Percentiles rank a stretch among this genome's conserved stretches.
phyloP scores from a whole-genome alignment of 768 basidiomycete species.

The Megacollybia marginata region DNA sequence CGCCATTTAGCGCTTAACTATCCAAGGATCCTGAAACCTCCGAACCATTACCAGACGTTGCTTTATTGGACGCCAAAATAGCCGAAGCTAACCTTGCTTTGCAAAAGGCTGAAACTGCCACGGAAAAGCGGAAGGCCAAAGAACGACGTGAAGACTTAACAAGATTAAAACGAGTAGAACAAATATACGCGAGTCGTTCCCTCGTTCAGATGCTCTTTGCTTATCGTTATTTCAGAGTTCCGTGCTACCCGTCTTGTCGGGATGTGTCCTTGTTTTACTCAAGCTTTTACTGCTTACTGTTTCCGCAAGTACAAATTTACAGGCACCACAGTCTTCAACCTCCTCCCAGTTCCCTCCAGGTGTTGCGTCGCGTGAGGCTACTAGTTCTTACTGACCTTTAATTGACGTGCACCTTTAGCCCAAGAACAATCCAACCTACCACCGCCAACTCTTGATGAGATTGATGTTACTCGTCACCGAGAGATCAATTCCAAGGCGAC shows the following conservation, averaged over 20 bases:
- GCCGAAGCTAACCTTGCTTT: constrained; percentile 52
- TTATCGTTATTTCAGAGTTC: constrained; percentile 46
- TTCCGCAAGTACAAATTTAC: constrained; percentile 65
- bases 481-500: constrained; percentile 98
- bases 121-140: constrained; percentile 55
- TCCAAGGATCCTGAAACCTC: constrained; percentile 48
- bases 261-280: constrained; percentile 88
- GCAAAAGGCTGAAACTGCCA: constrained; percentile 38
- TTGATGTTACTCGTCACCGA: constrained; percentile 89
- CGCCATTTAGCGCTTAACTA: not conserved
- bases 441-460: constrained; percentile 80
- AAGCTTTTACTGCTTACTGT: constrained; percentile 92
- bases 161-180: constrained; percentile 83
- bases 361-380: constrained; percentile 51
- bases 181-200: constrained; percentile 71
- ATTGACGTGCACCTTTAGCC: constrained; percentile 24
- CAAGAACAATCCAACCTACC: constrained; percentile 56
- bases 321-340: constrained; percentile 58
- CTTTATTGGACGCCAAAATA: constrained; percentile 65
- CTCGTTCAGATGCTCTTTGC: not conserved
- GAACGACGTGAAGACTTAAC: constrained; percentile 75
- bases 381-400: not conserved
- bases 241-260: constrained; percentile 76
- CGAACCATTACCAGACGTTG: constrained; percentile 68
- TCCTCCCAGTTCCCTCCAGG: constrained; percentile 69